A percentile compares a stretch with the other conserved stretches of the same genome.
These are phyloP conservation scores for Pelargonium australe DNA, from an alignment of 441 rosid genomes.

Conservation along the genomic window DNA sequence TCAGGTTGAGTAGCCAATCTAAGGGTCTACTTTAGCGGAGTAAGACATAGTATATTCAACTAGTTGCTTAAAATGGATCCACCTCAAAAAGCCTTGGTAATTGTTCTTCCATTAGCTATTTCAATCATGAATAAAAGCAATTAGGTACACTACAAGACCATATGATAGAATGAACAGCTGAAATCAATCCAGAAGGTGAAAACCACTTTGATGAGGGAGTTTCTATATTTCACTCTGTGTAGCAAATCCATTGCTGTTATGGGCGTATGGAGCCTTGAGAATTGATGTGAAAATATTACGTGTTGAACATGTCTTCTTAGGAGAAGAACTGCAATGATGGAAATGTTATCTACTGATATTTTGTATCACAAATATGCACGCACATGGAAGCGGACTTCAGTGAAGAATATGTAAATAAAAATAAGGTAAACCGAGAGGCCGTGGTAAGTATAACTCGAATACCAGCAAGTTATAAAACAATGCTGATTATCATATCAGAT, in stretches of 20 bases:
- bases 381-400: not conserved
- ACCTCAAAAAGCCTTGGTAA: not conserved
- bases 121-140: not conserved
- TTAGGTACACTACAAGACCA: not conserved
- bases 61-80: not conserved
- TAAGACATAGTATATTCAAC: not conserved
- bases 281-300: not conserved
- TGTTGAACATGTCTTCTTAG: not conserved
- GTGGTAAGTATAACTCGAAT: not conserved
- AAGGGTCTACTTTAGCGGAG: not conserved
- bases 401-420: not conserved
- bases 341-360: not conserved
- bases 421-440: not conserved
- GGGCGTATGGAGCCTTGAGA: not conserved
- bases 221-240: not conserved
- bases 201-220: not conserved
- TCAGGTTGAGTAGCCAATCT: not conserved
- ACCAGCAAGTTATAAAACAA: not conserved
- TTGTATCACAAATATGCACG: not conserved
- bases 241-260: not conserved
- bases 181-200: not conserved
- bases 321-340: not conserved
- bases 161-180: no score
- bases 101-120: not conserved
- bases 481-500: not conserved